Evolutionary conservation across 2,329 filamentous ascomycete genomes (phyloP).

Genomic region (Botrytis squamosa): DNA sequence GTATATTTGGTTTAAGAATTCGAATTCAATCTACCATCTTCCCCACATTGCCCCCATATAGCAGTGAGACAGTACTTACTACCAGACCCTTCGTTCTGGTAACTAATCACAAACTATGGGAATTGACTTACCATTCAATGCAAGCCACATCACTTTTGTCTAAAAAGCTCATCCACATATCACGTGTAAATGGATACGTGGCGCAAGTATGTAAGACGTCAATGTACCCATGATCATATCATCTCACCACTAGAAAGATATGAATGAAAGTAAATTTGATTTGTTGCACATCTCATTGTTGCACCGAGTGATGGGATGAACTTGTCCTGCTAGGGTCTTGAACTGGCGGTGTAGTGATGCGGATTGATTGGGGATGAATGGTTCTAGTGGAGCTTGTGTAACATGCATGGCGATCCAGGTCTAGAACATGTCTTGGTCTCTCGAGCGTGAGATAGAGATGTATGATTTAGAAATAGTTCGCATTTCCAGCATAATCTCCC

Average conservation of each 20-base stretch:
- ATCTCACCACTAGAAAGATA: slow-evolving; percentile 16
- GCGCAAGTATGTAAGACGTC: slow-evolving; percentile 12
- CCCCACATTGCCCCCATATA: not conserved
- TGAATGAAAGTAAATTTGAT: not conserved
- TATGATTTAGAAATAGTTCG: slow-evolving; percentile 34
- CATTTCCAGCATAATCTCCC: slow-evolving; percentile 41
- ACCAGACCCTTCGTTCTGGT: not conserved
- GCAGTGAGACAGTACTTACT: not conserved
- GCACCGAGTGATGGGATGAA: slow-evolving; percentile 17
- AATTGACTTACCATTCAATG: slow-evolving; percentile 9
- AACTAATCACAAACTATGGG: not conserved
- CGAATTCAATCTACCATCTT: not conserved
- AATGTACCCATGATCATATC: slow-evolving; percentile 13
- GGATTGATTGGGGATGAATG: not conserved
- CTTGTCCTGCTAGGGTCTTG: not conserved
- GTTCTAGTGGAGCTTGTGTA: slow-evolving; percentile 14
- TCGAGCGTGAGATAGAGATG: not conserved
- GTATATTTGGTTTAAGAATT: not conserved
- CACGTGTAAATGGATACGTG: slow-evolving; percentile 15
- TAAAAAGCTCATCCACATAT: not conserved
- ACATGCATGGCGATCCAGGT: not conserved
- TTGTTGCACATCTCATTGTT: slow-evolving; percentile 22
- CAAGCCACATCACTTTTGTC: slow-evolving; percentile 9
- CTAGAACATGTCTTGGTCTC: not conserved
- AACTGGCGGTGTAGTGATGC: slow-evolving; percentile 12